These are phyloP conservation scores for Eucalyptus erythrocorys DNA, from an alignment of 345 rosid species.

Conservation along the genomic window DNA sequence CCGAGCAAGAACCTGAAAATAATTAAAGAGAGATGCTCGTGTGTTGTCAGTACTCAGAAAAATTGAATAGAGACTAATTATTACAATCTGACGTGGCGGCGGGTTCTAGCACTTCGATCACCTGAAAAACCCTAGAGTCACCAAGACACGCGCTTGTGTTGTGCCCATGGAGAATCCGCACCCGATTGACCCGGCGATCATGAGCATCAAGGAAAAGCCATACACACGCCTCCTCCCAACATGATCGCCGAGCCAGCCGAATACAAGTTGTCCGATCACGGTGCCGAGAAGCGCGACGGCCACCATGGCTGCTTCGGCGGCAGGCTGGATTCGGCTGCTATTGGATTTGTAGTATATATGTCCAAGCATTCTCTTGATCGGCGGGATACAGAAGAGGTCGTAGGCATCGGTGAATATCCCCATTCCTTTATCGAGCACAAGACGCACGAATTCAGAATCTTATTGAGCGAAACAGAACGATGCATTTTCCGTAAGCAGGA, in stretches of 20 bases:
- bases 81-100: not conserved
- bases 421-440: conserved; percentile 11
- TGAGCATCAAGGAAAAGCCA: conserved; percentile 34
- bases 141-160: conserved; percentile 21
- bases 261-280: conserved; percentile 34
- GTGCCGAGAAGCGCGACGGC: conserved; percentile 37
- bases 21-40: not conserved
- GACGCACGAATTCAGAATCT: not conserved
- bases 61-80: not conserved
- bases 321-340: not conserved
- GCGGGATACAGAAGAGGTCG: conserved; percentile 45
- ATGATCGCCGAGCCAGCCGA: conserved; percentile 45
- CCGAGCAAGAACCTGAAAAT: not conserved
- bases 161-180: conserved; percentile 53
- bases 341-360: conserved; percentile 9
- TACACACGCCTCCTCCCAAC: conserved; percentile 41
- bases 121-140: not conserved
- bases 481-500: not conserved
- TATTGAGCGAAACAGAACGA: not conserved
- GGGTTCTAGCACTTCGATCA: not conserved
- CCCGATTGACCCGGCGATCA: conserved; percentile 39
- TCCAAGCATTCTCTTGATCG: conserved; percentile 16
- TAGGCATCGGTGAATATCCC: conserved; percentile 49
- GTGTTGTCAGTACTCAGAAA: not conserved
- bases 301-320: conserved; percentile 7